Base-by-base conservation (phyloP, 768 basidiomycete species). In the Suillus weaverae region DNA sequence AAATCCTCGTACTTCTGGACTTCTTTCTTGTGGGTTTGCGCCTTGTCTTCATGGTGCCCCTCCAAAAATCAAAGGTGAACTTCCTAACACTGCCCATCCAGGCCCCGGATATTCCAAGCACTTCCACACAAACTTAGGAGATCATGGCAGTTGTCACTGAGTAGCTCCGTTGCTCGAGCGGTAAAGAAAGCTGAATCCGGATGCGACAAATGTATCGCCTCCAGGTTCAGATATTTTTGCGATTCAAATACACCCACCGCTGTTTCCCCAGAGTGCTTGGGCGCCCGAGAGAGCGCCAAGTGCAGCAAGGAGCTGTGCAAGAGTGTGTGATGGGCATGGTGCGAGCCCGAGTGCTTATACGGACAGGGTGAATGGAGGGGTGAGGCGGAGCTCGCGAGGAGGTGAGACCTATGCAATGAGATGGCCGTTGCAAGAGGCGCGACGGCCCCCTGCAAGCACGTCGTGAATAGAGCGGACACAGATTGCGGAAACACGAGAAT, bases 211-310 rank as follows among this genome's bases (percentile, higher is more conserved):
- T 83, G 74, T 36, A 76, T 83, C 33, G 84, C 82, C 70, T 92
- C 90, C 3, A 92, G 77, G 66, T 91, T 85, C 64, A 91, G 77
- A 71, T 91, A 92, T 35, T 85, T 76, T 68, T 90, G 86, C 3
- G 84, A 85, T 76, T 92, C 90, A 64, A 92, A 92, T 16, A 90
- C 85, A 2, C 89, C 91, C 1, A 92, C 91, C 0, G 83, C 83
- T 36, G 81, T 77, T 69, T 91, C 87, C 18, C 5, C 38, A 18
- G 39, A 13, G 26, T 67, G 68, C 67, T 74, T 78, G 36, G 71
- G 64, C 11, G 67, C 63, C 36, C 69, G 77, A 38, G 73, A 71
- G 18, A 79, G 66, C 0, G 82, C 72, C 10, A 80, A 64, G 61
- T 80, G 79, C 43, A 81, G 70, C 22, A 83, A 70, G 9, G 81